Evolutionary conservation across 2,329 filamentous ascomycete species (phyloP).

Genomic region (Fusarium hostae): DNA sequence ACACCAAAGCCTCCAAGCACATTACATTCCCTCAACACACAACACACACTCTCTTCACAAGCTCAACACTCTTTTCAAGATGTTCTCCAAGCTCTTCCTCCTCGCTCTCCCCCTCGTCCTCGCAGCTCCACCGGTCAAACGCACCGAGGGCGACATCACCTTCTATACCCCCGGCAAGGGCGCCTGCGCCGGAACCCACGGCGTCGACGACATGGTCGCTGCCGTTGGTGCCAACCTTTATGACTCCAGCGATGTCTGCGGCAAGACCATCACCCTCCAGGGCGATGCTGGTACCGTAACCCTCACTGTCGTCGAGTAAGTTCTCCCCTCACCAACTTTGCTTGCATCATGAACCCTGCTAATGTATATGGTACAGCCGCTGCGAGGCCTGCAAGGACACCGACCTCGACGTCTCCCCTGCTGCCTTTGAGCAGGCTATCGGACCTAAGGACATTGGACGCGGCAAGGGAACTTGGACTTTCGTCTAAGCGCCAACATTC

Average conservation of each 20-base stretch:
- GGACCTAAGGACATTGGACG: constrained; percentile 41
- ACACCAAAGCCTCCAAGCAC: constrained; percentile 18
- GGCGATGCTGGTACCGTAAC: constrained; percentile 61
- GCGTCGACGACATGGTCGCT: constrained; percentile 67
- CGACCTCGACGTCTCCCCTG: constrained; percentile 61
- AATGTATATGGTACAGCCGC: constrained; percentile 48
- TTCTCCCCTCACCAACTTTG: not conserved
- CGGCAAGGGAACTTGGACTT: constrained; percentile 20
- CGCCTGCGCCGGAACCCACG: constrained; percentile 72
- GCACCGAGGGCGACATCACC: constrained; percentile 32
- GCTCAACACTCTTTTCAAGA: constrained; percentile 22
- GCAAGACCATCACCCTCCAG: constrained; percentile 70
- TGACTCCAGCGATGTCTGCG: constrained; percentile 70
- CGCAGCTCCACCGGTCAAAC: constrained; percentile 27
- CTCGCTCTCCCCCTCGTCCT: constrained; percentile 33
- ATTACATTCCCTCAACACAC: not conserved
- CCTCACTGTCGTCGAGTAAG: constrained; percentile 71
- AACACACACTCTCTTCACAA: not conserved
- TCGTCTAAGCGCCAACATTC: constrained; percentile 2
- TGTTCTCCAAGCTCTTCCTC: constrained; percentile 38
- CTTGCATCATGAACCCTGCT: not conserved
- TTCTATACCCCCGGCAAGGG: constrained; percentile 75
- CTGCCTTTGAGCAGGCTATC: constrained; percentile 59
- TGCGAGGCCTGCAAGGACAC: constrained; percentile 62
- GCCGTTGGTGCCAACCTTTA: constrained; percentile 75